Percentiles rank a stretch among this genome's conserved stretches.
Conservation (phyloP, 495 filamentous ascomycete genomes). For the Aspergillus wentii region DNA sequence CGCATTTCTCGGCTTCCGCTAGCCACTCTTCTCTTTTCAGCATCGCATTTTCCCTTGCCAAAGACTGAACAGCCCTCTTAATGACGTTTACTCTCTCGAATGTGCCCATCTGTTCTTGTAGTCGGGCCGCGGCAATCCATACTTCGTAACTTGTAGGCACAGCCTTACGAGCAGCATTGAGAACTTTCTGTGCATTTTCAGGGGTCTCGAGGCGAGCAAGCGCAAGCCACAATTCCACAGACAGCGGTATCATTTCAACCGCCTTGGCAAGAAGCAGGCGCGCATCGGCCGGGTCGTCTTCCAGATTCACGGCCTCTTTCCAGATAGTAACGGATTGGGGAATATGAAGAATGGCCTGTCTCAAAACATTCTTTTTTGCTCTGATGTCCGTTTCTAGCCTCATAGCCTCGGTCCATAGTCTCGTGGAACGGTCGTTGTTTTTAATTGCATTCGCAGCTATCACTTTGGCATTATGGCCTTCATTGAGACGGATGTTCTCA, state of each 20-base stretch:
- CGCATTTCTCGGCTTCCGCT: conserved; percentile 86
- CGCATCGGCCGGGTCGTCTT: conserved; percentile 83
- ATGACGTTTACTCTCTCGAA: conserved; percentile 78
- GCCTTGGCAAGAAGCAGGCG: conserved; percentile 85
- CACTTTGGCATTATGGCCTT: conserved; percentile 87
- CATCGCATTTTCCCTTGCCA: conserved; percentile 92
- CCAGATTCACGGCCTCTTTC: conserved; percentile 96
- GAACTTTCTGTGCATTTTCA: conserved; percentile 85
- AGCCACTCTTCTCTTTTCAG: conserved; percentile 97
- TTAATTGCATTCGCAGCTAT: conserved; percentile 94
- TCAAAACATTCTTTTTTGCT: conserved; percentile 84
- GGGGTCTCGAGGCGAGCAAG: conserved; percentile 83
- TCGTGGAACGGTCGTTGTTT: conserved; percentile 80
- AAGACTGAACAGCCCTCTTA: conserved; percentile 86
- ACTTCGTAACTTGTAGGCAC: conserved; percentile 88
- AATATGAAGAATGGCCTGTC: conserved; percentile 83
- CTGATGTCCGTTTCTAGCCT: conserved; percentile 74
- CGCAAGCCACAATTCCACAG: conserved; percentile 91
- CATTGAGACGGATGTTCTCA: conserved; percentile 88
- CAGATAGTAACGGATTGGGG: conserved; percentile 89
- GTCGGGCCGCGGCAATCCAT: conserved; percentile 89
- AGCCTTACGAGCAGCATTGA: conserved; percentile 93
- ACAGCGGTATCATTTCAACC: conserved; percentile 86
- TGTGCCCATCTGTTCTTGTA: conserved; percentile 86
- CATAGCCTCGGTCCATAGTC: conserved; percentile 93